Evolutionary conservation across 306 rosid genomes (phyloP), one percentile per base, ranked within the genome.

Genomic region (Mucuna pruriens): DNA sequence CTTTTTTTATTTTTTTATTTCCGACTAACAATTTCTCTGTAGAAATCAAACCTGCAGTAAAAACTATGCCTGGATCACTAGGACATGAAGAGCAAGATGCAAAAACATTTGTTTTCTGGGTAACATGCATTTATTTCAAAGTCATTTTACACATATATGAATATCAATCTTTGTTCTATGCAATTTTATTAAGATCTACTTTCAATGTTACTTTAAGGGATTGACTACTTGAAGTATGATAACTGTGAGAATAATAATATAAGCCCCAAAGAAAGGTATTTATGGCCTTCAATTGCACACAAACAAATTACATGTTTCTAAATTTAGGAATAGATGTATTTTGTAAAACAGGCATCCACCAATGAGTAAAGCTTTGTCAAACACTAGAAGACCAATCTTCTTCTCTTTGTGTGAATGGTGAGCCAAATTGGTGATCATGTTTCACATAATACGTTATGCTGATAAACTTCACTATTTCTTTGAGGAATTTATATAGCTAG

Each of bases 161-260:
- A 31, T 12, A 20, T 29, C 22, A 6, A 36, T 44, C 4, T n/a
- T n/a, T n/a, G n/a, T n/a, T n/a, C 3, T 8, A 67, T 61, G 40
- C 7, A 44, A 25, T 13, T 15, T 13, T 20, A n/a, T 66, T 7
- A 65, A 57, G 11, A 75, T 25, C 5, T 31, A 26, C 4, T 42
- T 62, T 36, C 3, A 71, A 65, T 38, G n/a, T 38, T 45, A 15
- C 45, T n/a, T 54, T 23, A 91, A 93, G 90, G 87, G 34, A 6
- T 91, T 55, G 96, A 91, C 78, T 91, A 88, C 80, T 83, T 89
- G 86, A 91, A 91, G 80, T 91, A 91, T 80, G 96, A 91, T 78
- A 91, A 91, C 36, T 91, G 96, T 83, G 45, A 84, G 23, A 76
- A 84, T 76, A 44, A 62, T 13, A 84, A 86, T 16, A 82, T 80